phyloP scores from a whole-genome alignment of 768 basidiomycete genomes.

The Mycena albidolilacea region DNA sequence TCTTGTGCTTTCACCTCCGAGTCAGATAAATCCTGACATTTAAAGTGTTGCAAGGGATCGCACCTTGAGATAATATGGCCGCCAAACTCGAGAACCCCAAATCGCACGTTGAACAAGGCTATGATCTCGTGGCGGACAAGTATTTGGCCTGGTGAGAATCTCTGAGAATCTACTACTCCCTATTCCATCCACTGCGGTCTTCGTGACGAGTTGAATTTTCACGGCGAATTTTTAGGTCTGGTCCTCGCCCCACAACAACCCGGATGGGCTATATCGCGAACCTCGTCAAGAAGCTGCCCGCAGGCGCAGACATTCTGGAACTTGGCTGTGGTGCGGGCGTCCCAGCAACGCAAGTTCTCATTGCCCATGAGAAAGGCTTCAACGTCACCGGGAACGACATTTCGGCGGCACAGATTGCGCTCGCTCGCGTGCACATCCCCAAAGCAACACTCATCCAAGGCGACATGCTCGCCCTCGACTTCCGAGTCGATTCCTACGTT shows the following conservation, averaged over 20 bases:
- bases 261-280: constrained; percentile 40
- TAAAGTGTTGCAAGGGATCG: no score
- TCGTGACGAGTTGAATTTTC: background rate
- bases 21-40: no score
- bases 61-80: background rate
- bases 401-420: constrained; percentile 45
- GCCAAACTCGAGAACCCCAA: constrained; percentile 37
- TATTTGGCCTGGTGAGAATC: constrained; percentile 27
- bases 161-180: no score
- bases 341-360: constrained; percentile 43
- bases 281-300: constrained; percentile 38
- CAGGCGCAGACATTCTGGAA: constrained; percentile 44
- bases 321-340: constrained; percentile 50
- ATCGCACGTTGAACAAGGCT: constrained; percentile 23
- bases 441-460: constrained; percentile 44
- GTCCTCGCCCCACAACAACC: constrained; percentile 40
- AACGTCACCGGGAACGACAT: constrained; percentile 48
- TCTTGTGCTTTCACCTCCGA: no score
- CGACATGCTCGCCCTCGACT: constrained; percentile 46
- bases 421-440: constrained; percentile 44
- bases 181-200: background rate
- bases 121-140: constrained; percentile 25
- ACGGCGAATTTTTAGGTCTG: constrained; percentile 31
- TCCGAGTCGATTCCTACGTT: background rate
- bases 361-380: constrained; percentile 36